phyloP scores from a whole-genome alignment of 805 yeast species.

The Maudiozyma bulderi region DNA sequence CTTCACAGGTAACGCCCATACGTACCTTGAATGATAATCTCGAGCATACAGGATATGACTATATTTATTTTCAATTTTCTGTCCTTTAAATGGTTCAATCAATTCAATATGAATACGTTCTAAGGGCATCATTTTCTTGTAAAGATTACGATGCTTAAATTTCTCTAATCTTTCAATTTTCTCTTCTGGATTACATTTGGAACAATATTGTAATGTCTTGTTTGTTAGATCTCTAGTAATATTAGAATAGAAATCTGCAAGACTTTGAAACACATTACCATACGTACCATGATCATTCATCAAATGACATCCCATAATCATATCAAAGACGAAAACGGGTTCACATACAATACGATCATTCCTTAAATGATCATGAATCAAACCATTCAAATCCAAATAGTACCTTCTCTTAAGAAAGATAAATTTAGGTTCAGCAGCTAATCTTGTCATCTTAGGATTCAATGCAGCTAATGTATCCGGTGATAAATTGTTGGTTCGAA shows the following conservation, averaged over 20 bases:
- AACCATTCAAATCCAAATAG: slow-evolving; percentile 11
- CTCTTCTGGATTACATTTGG: slow-evolving; percentile 19
- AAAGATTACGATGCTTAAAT: slow-evolving; percentile 11
- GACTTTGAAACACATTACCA: slow-evolving; percentile 9
- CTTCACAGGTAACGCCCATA: slow-evolving; percentile 25
- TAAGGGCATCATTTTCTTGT: slow-evolving; percentile 16
- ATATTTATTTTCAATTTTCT: slow-evolving; percentile 20
- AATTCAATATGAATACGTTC: slow-evolving; percentile 26
- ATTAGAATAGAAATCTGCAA: slow-evolving; percentile 19
- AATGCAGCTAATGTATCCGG: slow-evolving; percentile 10
- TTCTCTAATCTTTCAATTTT: slow-evolving; percentile 8
- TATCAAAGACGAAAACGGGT: slow-evolving; percentile 21
- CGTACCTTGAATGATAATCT: slow-evolving; percentile 24
- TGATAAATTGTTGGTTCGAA: slow-evolving; percentile 15
- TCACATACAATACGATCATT: slow-evolving; percentile 21
- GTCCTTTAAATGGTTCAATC: slow-evolving; percentile 17
- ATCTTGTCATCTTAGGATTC: not conserved
- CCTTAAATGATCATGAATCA: slow-evolving; percentile 18
- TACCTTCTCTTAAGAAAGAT: slow-evolving; percentile 19
- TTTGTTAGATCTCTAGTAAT: slow-evolving; percentile 15
- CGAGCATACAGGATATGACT: slow-evolving; percentile 21
- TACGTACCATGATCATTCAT: slow-evolving; percentile 21
- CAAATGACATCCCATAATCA: slow-evolving; percentile 25
- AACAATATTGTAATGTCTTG: slow-evolving; percentile 19
- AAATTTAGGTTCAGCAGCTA: slow-evolving; percentile 11